Evolutionary conservation across 495 filamentous ascomycete genomes (phyloP).

Genomic region (Aspergillus funiculosus): DNA sequence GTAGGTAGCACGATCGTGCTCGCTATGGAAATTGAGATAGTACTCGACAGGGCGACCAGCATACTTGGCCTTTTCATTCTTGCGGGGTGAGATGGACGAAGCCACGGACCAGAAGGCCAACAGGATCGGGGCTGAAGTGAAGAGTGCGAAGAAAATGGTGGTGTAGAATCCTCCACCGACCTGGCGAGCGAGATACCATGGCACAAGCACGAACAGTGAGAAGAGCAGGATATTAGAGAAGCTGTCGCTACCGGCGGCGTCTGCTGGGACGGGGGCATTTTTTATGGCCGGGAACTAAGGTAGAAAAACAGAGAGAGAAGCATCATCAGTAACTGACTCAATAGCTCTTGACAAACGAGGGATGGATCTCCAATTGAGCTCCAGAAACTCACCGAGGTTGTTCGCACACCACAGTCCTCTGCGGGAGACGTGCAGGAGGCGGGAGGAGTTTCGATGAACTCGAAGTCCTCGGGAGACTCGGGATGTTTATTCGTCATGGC

Average conservation of each 20-base stretch:
- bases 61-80: slow-evolving; percentile 56
- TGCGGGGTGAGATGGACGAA: slow-evolving; percentile 53
- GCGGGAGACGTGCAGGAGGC: slow-evolving; percentile 43
- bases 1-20: slow-evolving; percentile 52
- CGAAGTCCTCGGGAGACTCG: slow-evolving; percentile 58
- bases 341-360: no score
- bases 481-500: slow-evolving; percentile 45
- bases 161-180: slow-evolving; percentile 51
- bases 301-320: neutral
- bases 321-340: neutral
- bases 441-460: slow-evolving; percentile 60
- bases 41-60: slow-evolving; percentile 58
- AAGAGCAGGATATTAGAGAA: slow-evolving; percentile 54
- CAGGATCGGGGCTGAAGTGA: slow-evolving; percentile 52
- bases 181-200: slow-evolving; percentile 49
- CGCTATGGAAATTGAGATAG: slow-evolving; percentile 57
- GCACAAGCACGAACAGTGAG: slow-evolving; percentile 43
- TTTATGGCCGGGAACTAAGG: slow-evolving; percentile 55
- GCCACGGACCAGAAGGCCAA: slow-evolving; percentile 54
- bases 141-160: slow-evolving; percentile 50
- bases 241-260: slow-evolving; percentile 49
- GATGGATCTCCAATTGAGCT: no score
- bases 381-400: slow-evolving; percentile 47
- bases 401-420: slow-evolving; percentile 51
- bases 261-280: slow-evolving; percentile 58